Evolutionary conservation across 352 stramenopile species (phyloP).

Genomic region (Globisporangium rhizosaccharum): DNA sequence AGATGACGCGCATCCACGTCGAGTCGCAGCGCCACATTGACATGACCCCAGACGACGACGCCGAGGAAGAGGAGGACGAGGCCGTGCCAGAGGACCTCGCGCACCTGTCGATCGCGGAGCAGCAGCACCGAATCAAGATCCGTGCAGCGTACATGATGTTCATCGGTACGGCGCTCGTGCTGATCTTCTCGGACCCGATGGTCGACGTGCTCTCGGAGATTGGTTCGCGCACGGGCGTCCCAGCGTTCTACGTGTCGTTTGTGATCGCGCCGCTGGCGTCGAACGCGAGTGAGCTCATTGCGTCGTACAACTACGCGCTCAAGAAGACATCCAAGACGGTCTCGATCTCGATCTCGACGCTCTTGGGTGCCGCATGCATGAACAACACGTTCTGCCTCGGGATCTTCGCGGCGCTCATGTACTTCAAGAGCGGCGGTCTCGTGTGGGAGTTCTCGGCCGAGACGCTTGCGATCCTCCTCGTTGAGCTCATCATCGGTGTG

Average conservation of each 20-base stretch:
- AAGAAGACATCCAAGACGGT: constrained; percentile 99
- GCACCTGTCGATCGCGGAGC: constrained; percentile 91
- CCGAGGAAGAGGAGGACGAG: constrained; percentile 91
- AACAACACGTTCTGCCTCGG: constrained; percentile 99
- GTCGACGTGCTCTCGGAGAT: constrained; percentile 96
- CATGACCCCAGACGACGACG: constrained; percentile 45
- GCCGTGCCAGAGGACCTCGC: constrained; percentile 93
- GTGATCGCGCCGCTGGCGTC: constrained; percentile 95
- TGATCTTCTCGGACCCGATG: constrained; percentile 97
- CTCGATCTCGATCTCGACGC: constrained; percentile 91
- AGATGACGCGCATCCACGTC: constrained; percentile 39
- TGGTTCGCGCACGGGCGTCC: constrained; percentile 85
- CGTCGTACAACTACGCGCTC: constrained; percentile 95
- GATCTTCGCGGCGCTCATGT: constrained; percentile 97
- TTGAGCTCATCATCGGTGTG: constrained; percentile 88
- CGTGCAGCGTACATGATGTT: constrained; percentile 92
- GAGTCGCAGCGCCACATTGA: constrained; percentile 42
- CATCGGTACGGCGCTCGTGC: constrained; percentile 91
- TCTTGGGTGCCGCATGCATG: constrained; percentile 96
- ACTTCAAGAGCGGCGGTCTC: constrained; percentile 86
- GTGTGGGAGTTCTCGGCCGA: constrained; percentile 98
- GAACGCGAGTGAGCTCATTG: constrained; percentile 98
- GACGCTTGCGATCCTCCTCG: constrained; percentile 95
- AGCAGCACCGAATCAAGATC: constrained; percentile 95
- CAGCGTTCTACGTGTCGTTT: constrained; percentile 98